Evolutionary conservation across 225 moss, liverwort and hornwort genomes (phyloP).

Genomic region (Bryum argenteum): DNA sequence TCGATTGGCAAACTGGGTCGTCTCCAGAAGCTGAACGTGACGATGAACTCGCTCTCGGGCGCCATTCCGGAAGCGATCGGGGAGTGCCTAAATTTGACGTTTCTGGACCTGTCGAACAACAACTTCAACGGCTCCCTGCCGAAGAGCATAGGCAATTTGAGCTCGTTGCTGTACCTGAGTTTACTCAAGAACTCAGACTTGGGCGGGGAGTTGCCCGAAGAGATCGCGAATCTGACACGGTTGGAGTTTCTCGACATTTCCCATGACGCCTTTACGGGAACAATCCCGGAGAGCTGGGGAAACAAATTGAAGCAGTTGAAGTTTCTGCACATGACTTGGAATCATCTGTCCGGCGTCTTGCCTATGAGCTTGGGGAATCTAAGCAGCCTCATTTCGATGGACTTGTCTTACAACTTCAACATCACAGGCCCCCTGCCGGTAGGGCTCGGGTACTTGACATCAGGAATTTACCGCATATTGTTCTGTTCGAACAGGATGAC

Average conservation of each 20-base stretch:
- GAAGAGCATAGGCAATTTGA: constrained; percentile 16
- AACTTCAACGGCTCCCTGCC: constrained; percentile 10
- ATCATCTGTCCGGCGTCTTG: constrained; percentile 10
- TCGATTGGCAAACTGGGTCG: constrained; percentile 9
- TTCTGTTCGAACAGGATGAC: constrained; percentile 19
- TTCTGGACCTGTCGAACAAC: constrained; percentile 28
- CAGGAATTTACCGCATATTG: constrained; percentile 14
- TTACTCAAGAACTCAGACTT: background rate
- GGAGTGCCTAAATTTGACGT: background rate
- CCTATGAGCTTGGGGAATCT: constrained; percentile 19
- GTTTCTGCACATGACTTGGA: constrained; percentile 27
- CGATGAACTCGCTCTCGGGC: constrained; percentile 8
- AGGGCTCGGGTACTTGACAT: background rate
- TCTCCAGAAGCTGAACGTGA: constrained; percentile 13
- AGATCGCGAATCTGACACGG: background rate
- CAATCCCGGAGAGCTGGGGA: constrained; percentile 12
- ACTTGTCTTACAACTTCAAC: constrained; percentile 15
- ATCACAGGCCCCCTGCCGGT: constrained; percentile 20
- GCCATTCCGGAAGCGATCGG: constrained; percentile 26
- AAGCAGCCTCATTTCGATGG: constrained; percentile 18
- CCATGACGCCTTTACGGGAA: constrained; percentile 20
- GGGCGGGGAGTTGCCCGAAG: constrained; percentile 20
- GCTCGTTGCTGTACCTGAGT: background rate
- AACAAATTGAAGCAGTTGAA: background rate
- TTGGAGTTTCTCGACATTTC: constrained; percentile 24